phyloP scores from a whole-genome alignment of 2,329 filamentous ascomycete genomes.

The Davidsoniella virescens region DNA sequence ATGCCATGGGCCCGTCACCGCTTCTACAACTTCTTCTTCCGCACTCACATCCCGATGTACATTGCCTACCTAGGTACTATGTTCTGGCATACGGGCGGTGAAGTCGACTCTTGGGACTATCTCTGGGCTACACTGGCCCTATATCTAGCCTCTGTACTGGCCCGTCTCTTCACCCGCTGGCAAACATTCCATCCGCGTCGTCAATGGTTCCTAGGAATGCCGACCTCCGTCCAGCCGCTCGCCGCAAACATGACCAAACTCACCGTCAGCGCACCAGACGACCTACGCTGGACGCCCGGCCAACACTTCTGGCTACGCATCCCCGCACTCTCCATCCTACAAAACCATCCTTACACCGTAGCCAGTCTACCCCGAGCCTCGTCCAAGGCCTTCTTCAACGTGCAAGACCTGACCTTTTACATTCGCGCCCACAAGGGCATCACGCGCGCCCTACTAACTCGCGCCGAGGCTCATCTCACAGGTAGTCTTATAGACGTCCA shows the following conservation, averaged over 20 bases:
- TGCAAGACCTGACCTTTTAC: background rate
- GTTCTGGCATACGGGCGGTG: too few relatives aligned
- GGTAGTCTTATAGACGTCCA: background rate
- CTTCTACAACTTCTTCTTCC: conserved; percentile 2
- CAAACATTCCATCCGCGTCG: too few relatives aligned
- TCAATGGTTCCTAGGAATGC: too few relatives aligned
- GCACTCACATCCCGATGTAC: background rate
- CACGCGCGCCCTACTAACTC: background rate
- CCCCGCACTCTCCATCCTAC: background rate
- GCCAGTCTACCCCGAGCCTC: background rate
- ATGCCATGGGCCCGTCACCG: background rate
- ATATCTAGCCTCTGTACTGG: too few relatives aligned
- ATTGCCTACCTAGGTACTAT: background rate
- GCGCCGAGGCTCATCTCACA: background rate
- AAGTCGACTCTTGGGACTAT: too few relatives aligned
- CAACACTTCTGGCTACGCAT: background rate
- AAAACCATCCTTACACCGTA: background rate
- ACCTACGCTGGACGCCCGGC: background rate
- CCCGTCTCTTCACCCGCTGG: too few relatives aligned
- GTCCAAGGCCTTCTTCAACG: background rate
- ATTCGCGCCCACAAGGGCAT: background rate
- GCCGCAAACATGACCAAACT: too few relatives aligned
- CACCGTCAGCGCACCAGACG: background rate
- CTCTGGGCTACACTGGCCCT: too few relatives aligned
- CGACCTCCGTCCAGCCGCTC: too few relatives aligned